Evolutionary conservation across 257 asterid species (phyloP).

Genomic region (Phtheirospermum japonicum): DNA sequence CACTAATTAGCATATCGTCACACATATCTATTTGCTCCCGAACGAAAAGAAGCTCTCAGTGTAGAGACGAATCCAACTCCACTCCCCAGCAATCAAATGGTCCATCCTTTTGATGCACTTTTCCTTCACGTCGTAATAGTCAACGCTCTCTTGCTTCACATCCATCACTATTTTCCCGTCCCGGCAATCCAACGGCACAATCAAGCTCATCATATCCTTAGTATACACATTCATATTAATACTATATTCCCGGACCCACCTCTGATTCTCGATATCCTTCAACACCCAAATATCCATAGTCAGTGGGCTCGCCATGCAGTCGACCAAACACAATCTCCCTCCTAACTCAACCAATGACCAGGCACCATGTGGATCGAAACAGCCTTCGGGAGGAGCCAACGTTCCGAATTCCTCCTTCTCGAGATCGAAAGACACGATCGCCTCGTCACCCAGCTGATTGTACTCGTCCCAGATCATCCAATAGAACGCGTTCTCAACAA

Average conservation of each 20-base stretch:
- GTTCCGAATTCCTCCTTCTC: conserved; percentile 46
- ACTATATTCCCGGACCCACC: conserved; percentile 45
- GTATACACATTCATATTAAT: conserved; percentile 39
- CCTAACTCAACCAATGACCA: conserved; percentile 58
- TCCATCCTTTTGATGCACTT: conserved; percentile 48
- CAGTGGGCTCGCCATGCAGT: conserved; percentile 28
- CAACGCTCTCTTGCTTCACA: conserved; percentile 49
- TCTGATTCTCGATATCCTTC: conserved; percentile 39
- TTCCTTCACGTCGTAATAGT: conserved; percentile 48
- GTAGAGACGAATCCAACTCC: conserved; percentile 54
- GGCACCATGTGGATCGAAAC: conserved; percentile 41
- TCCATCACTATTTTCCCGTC: conserved; percentile 51
- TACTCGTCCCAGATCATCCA: conserved; percentile 67
- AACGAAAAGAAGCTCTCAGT: conserved; percentile 50
- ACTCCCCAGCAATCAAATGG: conserved; percentile 46
- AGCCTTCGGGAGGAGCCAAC: conserved; percentile 47
- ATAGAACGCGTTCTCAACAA: conserved; percentile 47
- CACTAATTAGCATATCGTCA: conserved; percentile 27
- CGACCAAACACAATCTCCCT: conserved; percentile 50
- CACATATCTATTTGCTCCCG: conserved; percentile 32
- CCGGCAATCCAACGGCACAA: conserved; percentile 39
- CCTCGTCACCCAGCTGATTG: conserved; percentile 39
- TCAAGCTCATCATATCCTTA: conserved; percentile 30
- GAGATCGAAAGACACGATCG: conserved; percentile 49
- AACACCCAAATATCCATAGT: conserved; percentile 57